Evolutionary conservation across 352 stramenopile genomes (phyloP).

Genomic region (Pythium insidiosum): DNA sequence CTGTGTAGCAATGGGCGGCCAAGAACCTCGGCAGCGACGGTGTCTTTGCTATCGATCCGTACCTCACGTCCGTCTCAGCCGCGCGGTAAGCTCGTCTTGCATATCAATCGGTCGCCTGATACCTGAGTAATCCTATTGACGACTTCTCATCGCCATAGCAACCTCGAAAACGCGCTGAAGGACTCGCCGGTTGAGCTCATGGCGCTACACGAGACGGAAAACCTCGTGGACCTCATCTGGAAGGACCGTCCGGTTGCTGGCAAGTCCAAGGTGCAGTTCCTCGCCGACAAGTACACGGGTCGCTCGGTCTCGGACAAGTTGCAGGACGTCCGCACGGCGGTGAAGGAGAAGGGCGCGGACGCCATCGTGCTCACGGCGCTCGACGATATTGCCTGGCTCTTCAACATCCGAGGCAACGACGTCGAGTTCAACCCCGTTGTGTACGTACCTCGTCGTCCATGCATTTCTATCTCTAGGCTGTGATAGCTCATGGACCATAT

Average conservation of each 20-base stretch:
- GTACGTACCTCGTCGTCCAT: conserved; percentile 40
- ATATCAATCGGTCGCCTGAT: too few species aligned
- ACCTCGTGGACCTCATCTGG: conserved; percentile 97
- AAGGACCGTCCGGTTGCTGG: conserved; percentile 54
- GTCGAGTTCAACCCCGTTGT: conserved; percentile 97
- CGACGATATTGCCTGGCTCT: conserved; percentile 96
- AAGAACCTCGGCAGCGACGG: conserved; percentile 51
- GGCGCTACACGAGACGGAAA: conserved; percentile 69
- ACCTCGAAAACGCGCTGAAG: conserved; percentile 55
- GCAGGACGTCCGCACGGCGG: conserved; percentile 53
- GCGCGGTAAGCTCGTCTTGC: conserved; percentile 61
- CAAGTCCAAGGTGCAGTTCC: conserved; percentile 85
- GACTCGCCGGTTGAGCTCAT: conserved; percentile 67
- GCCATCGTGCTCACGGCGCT: conserved; percentile 93
- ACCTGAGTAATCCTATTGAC: too few species aligned
- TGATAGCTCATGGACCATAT: background rate
- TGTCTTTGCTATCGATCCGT: conserved; percentile 93
- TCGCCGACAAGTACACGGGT: conserved; percentile 92
- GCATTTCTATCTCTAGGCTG: background rate
- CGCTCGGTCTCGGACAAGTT: conserved; percentile 90
- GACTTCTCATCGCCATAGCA: conserved; percentile 20
- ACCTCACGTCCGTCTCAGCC: conserved; percentile 86
- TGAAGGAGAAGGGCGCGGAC: conserved; percentile 87
- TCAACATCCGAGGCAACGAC: conserved; percentile 97
- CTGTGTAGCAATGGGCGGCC: conserved; percentile 52